These are phyloP conservation scores for Candida peoriensis DNA, from an alignment of 805 yeast species.

Conservation along the genomic window DNA sequence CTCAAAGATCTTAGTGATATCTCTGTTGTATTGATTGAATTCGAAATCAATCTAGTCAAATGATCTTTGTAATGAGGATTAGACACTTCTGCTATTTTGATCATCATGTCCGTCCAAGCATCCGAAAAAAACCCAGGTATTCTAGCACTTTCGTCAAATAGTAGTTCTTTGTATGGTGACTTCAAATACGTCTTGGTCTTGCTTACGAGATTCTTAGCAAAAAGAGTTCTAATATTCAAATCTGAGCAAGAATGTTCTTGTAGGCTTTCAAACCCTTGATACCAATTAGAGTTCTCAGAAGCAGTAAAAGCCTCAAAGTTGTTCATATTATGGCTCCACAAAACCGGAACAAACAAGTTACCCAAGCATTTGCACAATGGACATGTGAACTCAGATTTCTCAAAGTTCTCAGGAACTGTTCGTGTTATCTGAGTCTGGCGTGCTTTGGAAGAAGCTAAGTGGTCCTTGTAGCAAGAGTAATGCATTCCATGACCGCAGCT, in stretches of 20 bases:
- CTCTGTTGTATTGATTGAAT: constrained; percentile 61
- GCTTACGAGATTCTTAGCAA: constrained; percentile 12
- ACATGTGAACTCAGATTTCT: constrained; percentile 73
- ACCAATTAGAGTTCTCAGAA: constrained; percentile 14
- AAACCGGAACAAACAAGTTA: constrained; percentile 75
- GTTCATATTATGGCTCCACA: constrained; percentile 48
- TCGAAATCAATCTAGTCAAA: constrained; percentile 36
- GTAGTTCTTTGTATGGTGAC: constrained; percentile 3
- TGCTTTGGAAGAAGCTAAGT: constrained; percentile 47
- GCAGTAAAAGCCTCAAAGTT: constrained; percentile 9
- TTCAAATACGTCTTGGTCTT: constrained; percentile 6
- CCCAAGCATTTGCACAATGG: constrained; percentile 88
- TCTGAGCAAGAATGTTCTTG: constrained; percentile 6
- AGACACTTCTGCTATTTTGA: constrained; percentile 29
- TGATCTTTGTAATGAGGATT: constrained; percentile 22
- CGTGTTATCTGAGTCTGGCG: constrained; percentile 72
- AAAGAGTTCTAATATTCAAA: background rate
- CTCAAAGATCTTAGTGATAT: constrained; percentile 52
- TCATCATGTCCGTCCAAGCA: background rate
- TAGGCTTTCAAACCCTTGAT: constrained; percentile 12
- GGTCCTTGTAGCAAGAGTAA: constrained; percentile 65
- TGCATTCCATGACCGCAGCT: constrained; percentile 97
- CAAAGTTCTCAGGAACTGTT: constrained; percentile 70
- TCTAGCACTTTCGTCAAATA: constrained; percentile 1
- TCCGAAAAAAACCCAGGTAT: background rate